Evolutionary conservation across 2,329 filamentous ascomycete species (phyloP).

Genomic region (Periconia macrospinosa): DNA sequence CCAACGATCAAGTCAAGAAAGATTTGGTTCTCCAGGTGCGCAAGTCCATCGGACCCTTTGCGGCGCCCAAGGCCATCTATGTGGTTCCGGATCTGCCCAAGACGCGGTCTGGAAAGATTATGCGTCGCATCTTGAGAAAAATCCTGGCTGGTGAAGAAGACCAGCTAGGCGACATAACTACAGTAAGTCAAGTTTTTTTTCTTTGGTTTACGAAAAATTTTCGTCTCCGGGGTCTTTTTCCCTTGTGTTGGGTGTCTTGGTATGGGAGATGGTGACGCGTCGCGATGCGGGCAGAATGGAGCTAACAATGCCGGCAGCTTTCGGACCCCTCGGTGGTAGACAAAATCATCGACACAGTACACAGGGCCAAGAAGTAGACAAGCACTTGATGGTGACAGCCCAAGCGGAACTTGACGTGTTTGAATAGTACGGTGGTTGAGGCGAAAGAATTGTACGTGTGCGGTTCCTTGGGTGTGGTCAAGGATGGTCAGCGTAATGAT

Average conservation of each 20-base stretch:
- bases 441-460: no score
- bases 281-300: slow-evolving; percentile 12
- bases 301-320: slow-evolving; percentile 58
- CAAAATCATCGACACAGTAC: slow-evolving; percentile 83
- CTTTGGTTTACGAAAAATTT: neutral
- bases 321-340: slow-evolving; percentile 88
- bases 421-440: slow-evolving; percentile 2
- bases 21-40: slow-evolving; percentile 93
- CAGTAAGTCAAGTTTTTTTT: slow-evolving; percentile 62
- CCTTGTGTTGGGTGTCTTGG: slow-evolving; percentile 4
- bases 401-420: slow-evolving; percentile 4
- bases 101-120: slow-evolving; percentile 98
- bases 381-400: neutral
- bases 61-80: slow-evolving; percentile 90
- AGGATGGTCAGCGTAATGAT: no score
- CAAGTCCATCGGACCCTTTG: slow-evolving; percentile 96
- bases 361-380: slow-evolving; percentile 54
- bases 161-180: slow-evolving; percentile 89
- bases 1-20: slow-evolving; percentile 80
- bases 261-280: slow-evolving; percentile 31
- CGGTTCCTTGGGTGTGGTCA: no score
- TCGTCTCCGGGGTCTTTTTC: neutral
- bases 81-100: slow-evolving; percentile 94
- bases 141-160: slow-evolving; percentile 97
- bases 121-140: slow-evolving; percentile 96